Percentiles rank a stretch among this genome's conserved stretches.
Conservation (phyloP, 2,329 filamentous ascomycete species). For the Colletotrichum gloeosporioides region DNA sequence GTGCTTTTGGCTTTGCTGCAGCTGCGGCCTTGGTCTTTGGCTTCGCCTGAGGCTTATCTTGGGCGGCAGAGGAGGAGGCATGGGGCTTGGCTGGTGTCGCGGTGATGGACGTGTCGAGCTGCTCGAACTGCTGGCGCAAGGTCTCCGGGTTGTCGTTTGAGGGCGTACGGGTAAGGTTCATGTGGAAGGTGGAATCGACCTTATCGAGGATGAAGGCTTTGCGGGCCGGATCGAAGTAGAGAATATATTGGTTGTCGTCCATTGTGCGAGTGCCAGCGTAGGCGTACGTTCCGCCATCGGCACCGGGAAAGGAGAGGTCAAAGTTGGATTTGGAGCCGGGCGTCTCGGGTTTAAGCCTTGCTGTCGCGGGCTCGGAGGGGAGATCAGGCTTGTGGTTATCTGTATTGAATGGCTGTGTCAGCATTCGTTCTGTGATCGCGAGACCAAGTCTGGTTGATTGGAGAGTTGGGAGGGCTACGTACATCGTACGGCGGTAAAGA, state of each 20-base stretch:
- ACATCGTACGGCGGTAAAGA: constrained; percentile 68
- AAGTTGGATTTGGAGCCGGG: constrained; percentile 57
- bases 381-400: constrained; percentile 67
- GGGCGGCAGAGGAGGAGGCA: constrained; percentile 12
- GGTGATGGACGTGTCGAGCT: constrained; percentile 53
- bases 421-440: background rate
- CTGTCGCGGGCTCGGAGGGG: constrained; percentile 52
- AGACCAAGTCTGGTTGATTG: background rate
- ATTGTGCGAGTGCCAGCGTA: constrained; percentile 65
- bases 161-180: constrained; percentile 80
- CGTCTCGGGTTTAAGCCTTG: constrained; percentile 57
- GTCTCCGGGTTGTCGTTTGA: constrained; percentile 67
- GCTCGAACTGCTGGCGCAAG: constrained; percentile 70
- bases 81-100: constrained; percentile 29
- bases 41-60: constrained; percentile 24
- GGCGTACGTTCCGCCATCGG: constrained; percentile 58
- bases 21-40: constrained; percentile 20
- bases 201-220: constrained; percentile 84
- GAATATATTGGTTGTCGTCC: constrained; percentile 63
- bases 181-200: constrained; percentile 81
- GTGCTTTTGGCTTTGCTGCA: constrained; percentile 19
- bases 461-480: constrained; percentile 29
- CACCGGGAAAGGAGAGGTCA: constrained; percentile 60
- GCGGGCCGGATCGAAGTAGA: constrained; percentile 77
- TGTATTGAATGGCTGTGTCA: constrained; percentile 30